phyloP scores from a whole-genome alignment of 345 rosid genomes.

The Citrus sinensis region DNA sequence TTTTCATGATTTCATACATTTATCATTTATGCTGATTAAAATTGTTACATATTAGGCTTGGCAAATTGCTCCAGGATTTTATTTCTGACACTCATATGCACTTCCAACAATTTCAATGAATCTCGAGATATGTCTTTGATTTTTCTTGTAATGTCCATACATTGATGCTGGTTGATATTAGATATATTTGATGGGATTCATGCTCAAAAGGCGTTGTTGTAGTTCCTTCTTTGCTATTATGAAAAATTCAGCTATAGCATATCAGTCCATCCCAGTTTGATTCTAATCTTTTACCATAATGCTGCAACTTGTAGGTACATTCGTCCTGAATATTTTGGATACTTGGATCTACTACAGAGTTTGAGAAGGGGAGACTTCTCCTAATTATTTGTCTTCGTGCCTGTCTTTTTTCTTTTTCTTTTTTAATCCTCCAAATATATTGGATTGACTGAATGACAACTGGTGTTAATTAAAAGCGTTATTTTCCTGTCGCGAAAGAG shows the following conservation, averaged over 20 bases:
- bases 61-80: neutral
- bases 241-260: neutral
- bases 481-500: no score
- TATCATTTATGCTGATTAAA: neutral
- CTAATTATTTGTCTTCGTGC: constrained; percentile 8
- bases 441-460: no score
- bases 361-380: constrained; percentile 60
- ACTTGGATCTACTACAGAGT: constrained; percentile 61
- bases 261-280: neutral
- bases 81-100: neutral
- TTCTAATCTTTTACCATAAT: neutral
- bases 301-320: constrained; percentile 50
- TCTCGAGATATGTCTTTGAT: neutral
- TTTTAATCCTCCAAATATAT: no score
- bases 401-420: neutral
- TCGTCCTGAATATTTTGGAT: constrained; percentile 58
- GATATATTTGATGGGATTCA: neutral
- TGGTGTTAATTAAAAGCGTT: no score
- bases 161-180: neutral
- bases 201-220: neutral
- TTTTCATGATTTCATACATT: neutral
- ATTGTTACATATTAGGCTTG: no score
- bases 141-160: neutral
- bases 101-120: neutral
- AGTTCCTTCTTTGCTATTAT: neutral